Conservation (phyloP, 257 asterid genomes). For the Nicotiana noctiflora region DNA sequence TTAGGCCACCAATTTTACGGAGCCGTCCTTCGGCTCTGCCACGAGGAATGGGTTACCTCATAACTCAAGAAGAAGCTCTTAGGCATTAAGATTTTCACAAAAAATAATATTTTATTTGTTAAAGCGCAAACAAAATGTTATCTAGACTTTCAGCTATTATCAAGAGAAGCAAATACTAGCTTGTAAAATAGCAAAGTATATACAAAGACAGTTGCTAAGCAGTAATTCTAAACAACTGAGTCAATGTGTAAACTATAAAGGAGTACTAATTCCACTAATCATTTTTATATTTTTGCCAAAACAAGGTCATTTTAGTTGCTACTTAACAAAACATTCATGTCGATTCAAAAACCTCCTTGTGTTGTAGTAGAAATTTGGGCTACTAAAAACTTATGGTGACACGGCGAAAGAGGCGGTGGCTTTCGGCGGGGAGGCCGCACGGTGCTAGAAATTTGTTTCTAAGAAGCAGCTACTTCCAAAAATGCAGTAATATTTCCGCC, state of each 20-base stretch:
- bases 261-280: neutral
- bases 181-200: neutral
- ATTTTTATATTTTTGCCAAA: too few relatives aligned
- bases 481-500: neutral
- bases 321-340: neutral
- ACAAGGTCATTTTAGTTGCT: neutral
- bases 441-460: neutral
- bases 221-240: neutral
- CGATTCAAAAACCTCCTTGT: neutral
- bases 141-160: neutral
- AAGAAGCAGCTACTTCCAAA: neutral
- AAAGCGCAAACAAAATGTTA: neutral
- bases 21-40: too few relatives aligned
- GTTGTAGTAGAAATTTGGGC: neutral
- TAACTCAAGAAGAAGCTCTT: too few relatives aligned
- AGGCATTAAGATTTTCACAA: neutral
- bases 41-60: too few relatives aligned
- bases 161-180: neutral
- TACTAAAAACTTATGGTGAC: neutral
- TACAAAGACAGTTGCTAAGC: neutral
- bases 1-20: too few relatives aligned
- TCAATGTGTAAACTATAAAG: neutral
- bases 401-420: too few relatives aligned
- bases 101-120: neutral
- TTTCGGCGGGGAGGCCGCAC: too few relatives aligned